Percentiles rank a stretch among this genome's conserved stretches.
Evolutionary conservation across 768 basidiomycete species (phyloP).

Genomic region (Pleurotus djamor): DNA sequence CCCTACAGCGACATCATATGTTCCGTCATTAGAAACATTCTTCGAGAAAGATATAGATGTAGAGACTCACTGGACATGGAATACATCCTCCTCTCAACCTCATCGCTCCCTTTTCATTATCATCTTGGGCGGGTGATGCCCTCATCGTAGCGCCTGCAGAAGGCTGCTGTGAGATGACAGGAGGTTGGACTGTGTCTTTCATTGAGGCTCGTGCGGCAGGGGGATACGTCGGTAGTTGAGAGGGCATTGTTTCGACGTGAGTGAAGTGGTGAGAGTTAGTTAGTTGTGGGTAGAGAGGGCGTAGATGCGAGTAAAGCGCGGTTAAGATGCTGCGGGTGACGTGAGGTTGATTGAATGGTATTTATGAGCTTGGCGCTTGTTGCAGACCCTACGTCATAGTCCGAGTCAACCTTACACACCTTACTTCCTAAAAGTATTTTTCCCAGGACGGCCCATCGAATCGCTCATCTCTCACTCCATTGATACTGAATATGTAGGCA

Average conservation of each 20-base stretch:
- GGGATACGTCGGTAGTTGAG: background rate
- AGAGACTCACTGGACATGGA: conserved; percentile 4
- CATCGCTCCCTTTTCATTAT: background rate
- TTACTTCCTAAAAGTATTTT: no score
- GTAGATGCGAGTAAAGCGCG: no score
- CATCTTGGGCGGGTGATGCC: background rate
- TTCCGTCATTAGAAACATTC: background rate
- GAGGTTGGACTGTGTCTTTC: background rate
- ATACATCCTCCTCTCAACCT: conserved; percentile 8
- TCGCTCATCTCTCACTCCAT: no score
- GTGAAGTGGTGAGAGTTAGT: background rate
- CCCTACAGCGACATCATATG: background rate
- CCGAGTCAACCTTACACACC: no score
- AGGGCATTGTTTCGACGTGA: background rate
- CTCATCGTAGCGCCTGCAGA: background rate
- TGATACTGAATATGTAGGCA: no score
- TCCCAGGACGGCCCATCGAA: no score
- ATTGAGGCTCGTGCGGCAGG: background rate
- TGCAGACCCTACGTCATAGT: no score
- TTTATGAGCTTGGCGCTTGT: no score
- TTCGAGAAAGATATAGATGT: background rate
- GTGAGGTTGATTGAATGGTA: no score
- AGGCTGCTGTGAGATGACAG: background rate
- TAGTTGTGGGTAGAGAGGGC: background rate
- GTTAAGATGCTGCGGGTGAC: no score